Percentiles rank a stretch among this genome's conserved stretches.
Conservation (phyloP, 2,329 filamentous ascomycete species). For the Triangularia setosa region DNA sequence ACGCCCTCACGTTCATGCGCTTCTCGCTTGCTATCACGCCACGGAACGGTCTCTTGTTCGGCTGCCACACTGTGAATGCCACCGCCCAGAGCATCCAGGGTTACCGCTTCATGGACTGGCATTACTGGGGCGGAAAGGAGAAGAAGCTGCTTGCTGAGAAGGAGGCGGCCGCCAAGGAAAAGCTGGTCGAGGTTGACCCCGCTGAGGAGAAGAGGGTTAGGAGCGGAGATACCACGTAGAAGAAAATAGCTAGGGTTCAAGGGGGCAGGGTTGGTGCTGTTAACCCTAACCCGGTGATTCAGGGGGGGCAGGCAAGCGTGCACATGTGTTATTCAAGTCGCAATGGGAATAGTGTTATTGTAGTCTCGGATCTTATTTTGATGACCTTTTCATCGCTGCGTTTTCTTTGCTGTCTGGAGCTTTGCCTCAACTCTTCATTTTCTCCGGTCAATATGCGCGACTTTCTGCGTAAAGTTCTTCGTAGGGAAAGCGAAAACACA, state of each 20-base stretch:
- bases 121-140: constrained; percentile 58
- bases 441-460: neutral
- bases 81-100: constrained; percentile 63
- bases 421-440: too few species aligned
- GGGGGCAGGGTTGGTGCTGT: too few species aligned
- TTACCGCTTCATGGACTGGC: constrained; percentile 62
- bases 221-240: too few species aligned
- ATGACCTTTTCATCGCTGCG: too few species aligned
- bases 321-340: too few species aligned
- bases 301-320: too few species aligned
- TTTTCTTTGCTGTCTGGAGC: too few species aligned
- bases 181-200: neutral
- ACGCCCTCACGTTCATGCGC: constrained; percentile 68
- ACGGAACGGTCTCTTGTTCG: constrained; percentile 65
- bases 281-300: too few species aligned
- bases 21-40: constrained; percentile 64
- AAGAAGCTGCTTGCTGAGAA: constrained; percentile 12
- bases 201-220: neutral
- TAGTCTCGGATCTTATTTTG: too few species aligned
- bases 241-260: too few species aligned
- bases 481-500: neutral
- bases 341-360: too few species aligned
- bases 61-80: constrained; percentile 66
- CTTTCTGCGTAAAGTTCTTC: neutral
- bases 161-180: neutral